Evolutionary conservation across 176 grass and related monocot species (phyloP).

Genomic region (Raddia guianensis): DNA sequence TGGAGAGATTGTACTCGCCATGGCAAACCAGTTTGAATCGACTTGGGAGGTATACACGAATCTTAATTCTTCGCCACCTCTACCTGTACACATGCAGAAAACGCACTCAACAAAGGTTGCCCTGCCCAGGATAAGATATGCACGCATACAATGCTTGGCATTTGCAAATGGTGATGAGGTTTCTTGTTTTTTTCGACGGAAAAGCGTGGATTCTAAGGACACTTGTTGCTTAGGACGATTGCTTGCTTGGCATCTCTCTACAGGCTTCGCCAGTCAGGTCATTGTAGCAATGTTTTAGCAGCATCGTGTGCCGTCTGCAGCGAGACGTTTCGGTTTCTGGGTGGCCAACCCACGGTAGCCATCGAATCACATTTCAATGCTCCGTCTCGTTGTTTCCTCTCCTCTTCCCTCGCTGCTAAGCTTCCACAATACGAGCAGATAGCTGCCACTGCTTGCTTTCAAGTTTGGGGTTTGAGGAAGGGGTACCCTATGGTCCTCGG

Average conservation of each 20-base stretch:
- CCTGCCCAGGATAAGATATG: conserved; percentile 14
- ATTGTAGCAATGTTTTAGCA: not conserved
- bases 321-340: not conserved
- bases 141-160: not conserved
- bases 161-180: not conserved
- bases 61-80: not conserved
- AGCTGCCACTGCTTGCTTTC: too few species aligned
- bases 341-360: not conserved
- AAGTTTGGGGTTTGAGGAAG: too few species aligned
- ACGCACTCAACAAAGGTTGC: conserved; percentile 28
- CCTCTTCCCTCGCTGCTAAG: too few species aligned
- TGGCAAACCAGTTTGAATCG: conserved; percentile 24
- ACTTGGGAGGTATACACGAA: conserved; percentile 30
- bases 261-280: not conserved
- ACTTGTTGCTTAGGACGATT: not conserved
- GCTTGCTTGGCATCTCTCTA: not conserved
- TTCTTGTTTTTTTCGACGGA: not conserved
- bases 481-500: too few species aligned
- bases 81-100: not conserved
- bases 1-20: not conserved
- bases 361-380: too few species aligned
- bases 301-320: not conserved
- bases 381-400: too few species aligned
- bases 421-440: too few species aligned
- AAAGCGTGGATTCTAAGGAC: not conserved